Conservation (phyloP, 495 filamentous ascomycete genomes). For the Aspergillus funiculosus region DNA sequence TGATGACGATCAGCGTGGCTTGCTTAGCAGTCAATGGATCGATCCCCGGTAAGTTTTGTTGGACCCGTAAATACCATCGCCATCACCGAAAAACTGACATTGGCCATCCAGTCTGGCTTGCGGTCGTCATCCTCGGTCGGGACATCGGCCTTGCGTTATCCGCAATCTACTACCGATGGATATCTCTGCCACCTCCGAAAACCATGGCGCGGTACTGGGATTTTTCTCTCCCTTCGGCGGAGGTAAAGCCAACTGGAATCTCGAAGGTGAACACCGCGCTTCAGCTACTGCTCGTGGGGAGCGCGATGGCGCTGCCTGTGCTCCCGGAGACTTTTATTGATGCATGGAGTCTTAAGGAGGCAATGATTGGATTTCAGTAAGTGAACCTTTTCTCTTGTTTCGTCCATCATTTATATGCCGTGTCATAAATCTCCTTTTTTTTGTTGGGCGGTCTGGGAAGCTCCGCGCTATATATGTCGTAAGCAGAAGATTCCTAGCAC, state of each 20-base stretch:
- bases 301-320: conserved; percentile 68
- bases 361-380: conserved; percentile 67
- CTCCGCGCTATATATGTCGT: conserved; percentile 13
- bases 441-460: not conserved
- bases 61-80: too few species aligned
- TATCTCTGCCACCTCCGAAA: conserved; percentile 85
- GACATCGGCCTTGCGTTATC: conserved; percentile 82
- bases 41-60: conserved; percentile 63
- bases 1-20: conserved; percentile 89
- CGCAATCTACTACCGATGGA: conserved; percentile 92
- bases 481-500: conserved; percentile 6
- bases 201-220: conserved; percentile 96
- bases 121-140: conserved; percentile 80
- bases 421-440: not conserved
- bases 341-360: conserved; percentile 46
- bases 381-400: conserved; percentile 29
- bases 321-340: conserved; percentile 41
- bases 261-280: conserved; percentile 86
- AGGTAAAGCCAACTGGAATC: conserved; percentile 85
- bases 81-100: not conserved
- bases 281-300: conserved; percentile 72
- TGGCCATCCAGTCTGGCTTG: conserved; percentile 63
- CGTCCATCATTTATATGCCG: conserved; percentile 3
- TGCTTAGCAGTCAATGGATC: conserved; percentile 74
- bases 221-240: conserved; percentile 85